These are phyloP conservation scores for Phytopythium chamaehyphon DNA, from an alignment of 352 stramenopile genomes.

Conservation along the genomic window DNA sequence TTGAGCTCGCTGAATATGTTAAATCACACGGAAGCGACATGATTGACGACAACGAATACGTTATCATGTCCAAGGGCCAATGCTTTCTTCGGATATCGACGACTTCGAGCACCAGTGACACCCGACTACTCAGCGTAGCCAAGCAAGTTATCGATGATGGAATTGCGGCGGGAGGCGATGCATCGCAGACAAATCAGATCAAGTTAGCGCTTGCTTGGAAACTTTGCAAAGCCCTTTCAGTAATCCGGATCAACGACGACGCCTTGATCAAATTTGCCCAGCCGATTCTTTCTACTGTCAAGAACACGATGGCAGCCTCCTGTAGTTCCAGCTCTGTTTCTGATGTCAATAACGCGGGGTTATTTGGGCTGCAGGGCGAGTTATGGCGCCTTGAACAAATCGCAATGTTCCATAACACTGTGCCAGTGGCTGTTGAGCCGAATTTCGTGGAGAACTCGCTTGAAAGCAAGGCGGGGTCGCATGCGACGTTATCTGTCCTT, in stretches of 20 bases:
- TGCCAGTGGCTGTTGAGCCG: constrained; percentile 12
- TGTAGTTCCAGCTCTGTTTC: neutral
- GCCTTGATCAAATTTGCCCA: constrained; percentile 41
- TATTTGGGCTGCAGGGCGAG: constrained; percentile 43
- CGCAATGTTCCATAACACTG: constrained; percentile 25
- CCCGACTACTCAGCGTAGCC: constrained; percentile 27
- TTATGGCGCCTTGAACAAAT: constrained; percentile 74
- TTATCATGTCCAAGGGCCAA: constrained; percentile 37
- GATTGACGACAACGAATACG: constrained; percentile 34
- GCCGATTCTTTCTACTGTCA: constrained; percentile 31
- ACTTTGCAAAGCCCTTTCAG: constrained; percentile 51
- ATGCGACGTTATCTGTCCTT: constrained; percentile 56
- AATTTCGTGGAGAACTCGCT: constrained; percentile 33
- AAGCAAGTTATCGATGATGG: constrained; percentile 11
- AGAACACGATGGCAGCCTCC: constrained; percentile 17
- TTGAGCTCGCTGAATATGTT: constrained; percentile 46
- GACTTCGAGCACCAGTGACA: constrained; percentile 11
- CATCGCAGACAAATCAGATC: constrained; percentile 6
- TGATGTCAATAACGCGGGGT: constrained; percentile 4
- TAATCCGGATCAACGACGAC: constrained; percentile 34
- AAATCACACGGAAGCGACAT: constrained; percentile 38
- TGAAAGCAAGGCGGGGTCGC: constrained; percentile 39
- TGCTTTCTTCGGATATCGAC: constrained; percentile 24
- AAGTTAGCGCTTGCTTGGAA: constrained; percentile 66
- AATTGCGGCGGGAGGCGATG: neutral